Percentiles rank a stretch among this genome's conserved stretches.
phyloP scores from a whole-genome alignment of 306 rosid species.

The Phaseolus lunatus region DNA sequence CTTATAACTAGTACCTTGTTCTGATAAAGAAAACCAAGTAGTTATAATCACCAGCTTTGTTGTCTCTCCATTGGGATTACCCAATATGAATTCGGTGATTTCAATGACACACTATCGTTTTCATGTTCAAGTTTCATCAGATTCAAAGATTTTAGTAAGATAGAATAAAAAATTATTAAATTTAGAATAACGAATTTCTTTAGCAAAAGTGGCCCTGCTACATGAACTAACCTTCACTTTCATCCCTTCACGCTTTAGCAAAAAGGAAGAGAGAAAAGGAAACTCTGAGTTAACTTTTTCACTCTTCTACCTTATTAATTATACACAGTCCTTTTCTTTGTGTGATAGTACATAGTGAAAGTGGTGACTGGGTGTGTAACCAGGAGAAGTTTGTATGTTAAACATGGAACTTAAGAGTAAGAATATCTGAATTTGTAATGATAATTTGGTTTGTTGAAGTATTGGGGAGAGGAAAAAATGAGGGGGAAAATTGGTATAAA shows the following conservation, averaged over 20 bases:
- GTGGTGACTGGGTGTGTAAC: neutral
- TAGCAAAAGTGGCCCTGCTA: constrained; percentile 5
- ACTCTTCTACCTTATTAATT: constrained; percentile 3
- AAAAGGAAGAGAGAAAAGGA: neutral
- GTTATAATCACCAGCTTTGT: constrained; percentile 12
- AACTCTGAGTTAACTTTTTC: neutral
- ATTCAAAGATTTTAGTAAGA: constrained; percentile 25
- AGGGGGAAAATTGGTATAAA: constrained; percentile 21
- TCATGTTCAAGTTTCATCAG: constrained; percentile 37
- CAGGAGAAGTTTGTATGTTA: neutral
- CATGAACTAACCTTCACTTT: constrained; percentile 11
- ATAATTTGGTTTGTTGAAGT: constrained; percentile 18
- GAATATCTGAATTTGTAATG: neutral
- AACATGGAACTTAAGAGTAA: constrained; percentile 1
- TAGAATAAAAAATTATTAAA: neutral
- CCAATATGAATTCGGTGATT: constrained; percentile 43
- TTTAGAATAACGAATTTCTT: constrained; percentile 30
- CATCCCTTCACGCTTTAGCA: neutral
- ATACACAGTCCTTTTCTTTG: neutral
- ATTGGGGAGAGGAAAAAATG: neutral
- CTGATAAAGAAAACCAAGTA: neutral
- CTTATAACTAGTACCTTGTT: too few relatives aligned
- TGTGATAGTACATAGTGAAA: neutral
- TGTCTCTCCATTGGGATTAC: constrained; percentile 39
- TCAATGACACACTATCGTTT: constrained; percentile 42